A percentile compares a stretch with the other conserved stretches of the same genome.
Conservation (phyloP, 75 land plant species). For the Selaginella moellendorffii region DNA sequence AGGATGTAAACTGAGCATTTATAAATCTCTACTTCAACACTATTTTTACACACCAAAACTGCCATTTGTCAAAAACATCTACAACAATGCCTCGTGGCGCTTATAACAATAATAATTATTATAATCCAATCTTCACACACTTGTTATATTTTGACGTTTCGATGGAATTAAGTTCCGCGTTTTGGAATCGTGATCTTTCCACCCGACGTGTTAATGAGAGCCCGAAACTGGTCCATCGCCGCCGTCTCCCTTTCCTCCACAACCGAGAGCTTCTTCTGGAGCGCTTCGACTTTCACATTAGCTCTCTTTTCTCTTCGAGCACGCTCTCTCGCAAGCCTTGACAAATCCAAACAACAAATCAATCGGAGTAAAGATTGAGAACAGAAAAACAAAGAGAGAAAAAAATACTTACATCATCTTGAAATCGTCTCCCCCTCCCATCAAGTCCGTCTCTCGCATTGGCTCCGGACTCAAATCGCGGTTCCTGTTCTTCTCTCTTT, state of each 20-base stretch:
- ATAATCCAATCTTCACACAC: too few species aligned
- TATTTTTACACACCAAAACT: too few species aligned
- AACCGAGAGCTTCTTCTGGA: constrained; percentile 25
- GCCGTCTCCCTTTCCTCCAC: constrained; percentile 30
- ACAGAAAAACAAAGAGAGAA: too few species aligned
- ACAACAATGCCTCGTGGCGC: too few species aligned
- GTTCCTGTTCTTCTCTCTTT: constrained; percentile 23
- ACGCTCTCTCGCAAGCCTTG: constrained; percentile 33
- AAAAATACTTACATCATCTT: constrained; percentile 1
- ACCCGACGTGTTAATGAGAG: constrained; percentile 29
- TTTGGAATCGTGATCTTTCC: constrained; percentile 39
- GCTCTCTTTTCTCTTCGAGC: constrained; percentile 28
- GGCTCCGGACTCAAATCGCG: constrained; percentile 38
- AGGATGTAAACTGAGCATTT: too few species aligned
- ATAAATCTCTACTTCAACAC: too few species aligned
- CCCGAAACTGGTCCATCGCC: constrained; percentile 33
- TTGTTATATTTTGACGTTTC: too few species aligned
- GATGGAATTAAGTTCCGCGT: too few species aligned
- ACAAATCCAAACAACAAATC: neutral
- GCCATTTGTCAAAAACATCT: too few species aligned
- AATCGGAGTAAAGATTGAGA: too few species aligned
- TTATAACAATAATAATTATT: too few species aligned
- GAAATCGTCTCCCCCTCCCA: constrained; percentile 43
- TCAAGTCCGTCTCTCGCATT: constrained; percentile 26
- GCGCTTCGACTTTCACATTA: constrained; percentile 17